Percentiles rank a stretch among this genome's conserved stretches.
Evolutionary conservation across 1,139 yeast species (phyloP).

Genomic region (Debaryomycetaceae sp.): DNA sequence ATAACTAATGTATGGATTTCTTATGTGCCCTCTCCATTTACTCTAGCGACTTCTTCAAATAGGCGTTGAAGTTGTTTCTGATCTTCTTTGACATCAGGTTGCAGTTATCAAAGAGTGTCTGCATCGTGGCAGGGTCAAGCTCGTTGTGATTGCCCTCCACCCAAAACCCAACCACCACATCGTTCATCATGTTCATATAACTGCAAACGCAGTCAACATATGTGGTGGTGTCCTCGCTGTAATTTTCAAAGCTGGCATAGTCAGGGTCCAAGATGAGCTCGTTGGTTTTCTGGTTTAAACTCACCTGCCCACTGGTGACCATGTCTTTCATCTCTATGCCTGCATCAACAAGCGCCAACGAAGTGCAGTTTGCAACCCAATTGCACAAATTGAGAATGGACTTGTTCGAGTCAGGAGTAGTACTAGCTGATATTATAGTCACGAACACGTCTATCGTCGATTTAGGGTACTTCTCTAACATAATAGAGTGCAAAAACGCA

Average conservation of each 20-base stretch:
- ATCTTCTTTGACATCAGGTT: slow-evolving; percentile 37
- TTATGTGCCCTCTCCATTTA: background rate
- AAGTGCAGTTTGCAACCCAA: slow-evolving; percentile 55
- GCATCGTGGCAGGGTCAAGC: slow-evolving; percentile 23
- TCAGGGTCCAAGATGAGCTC: slow-evolving; percentile 18
- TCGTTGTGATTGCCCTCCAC: slow-evolving; percentile 35
- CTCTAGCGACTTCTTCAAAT: slow-evolving; percentile 6
- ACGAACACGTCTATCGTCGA: slow-evolving; percentile 79
- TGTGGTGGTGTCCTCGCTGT: slow-evolving; percentile 13
- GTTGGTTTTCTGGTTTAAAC: slow-evolving; percentile 13
- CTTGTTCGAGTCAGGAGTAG: slow-evolving; percentile 25
- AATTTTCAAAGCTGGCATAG: slow-evolving; percentile 6
- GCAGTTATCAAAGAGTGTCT: slow-evolving; percentile 36
- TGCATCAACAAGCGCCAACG: slow-evolving; percentile 77
- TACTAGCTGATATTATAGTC: slow-evolving; percentile 53
- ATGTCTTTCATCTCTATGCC: slow-evolving; percentile 76
- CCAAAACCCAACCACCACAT: slow-evolving; percentile 56
- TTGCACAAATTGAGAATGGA: slow-evolving; percentile 36
- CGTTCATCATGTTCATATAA: slow-evolving; percentile 50
- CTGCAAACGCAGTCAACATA: slow-evolving; percentile 41
- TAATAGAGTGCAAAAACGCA: slow-evolving; percentile 55
- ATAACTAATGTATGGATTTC: background rate
- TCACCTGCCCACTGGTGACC: slow-evolving; percentile 67
- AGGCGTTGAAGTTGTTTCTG: slow-evolving; percentile 44
- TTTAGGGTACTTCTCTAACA: slow-evolving; percentile 78